Evolutionary conservation across 2,329 filamentous ascomycete genomes (phyloP), one percentile per base, ranked within the genome.

Genomic region (Coniosporium tulheliwenetii): DNA sequence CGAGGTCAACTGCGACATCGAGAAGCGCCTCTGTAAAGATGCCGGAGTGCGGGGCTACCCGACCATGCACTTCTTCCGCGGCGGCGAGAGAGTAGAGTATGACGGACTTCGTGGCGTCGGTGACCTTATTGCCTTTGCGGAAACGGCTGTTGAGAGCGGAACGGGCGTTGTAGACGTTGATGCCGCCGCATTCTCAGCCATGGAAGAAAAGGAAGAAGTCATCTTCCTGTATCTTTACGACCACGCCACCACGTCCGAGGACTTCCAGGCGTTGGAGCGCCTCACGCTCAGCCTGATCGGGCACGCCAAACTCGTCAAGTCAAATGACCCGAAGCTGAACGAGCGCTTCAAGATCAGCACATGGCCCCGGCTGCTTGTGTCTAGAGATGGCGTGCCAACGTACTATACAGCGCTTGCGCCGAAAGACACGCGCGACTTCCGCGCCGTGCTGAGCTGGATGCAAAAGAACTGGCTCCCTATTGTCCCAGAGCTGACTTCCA

Each of bases 171-270:
- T 75, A 43, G 81, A 96, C 51, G 82, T 98, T 9, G 77, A 87
- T 53, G 78, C 79, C 8, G 73, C 70, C 16, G 68, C 73, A 3
- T 86, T 98, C 54, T 79, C 82, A 57, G 78, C 79, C 45, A 67
- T 98, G 52, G 89, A 98, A 60, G 74, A 91, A 66, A 89, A 82
- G 47, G 85, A 96, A 52, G 87, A 96, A 45, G 91, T 98, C 45
- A 81, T 96, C 41, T 98, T 98, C 60, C 66, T 94, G 49, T 98
- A 96, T 66, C 93, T 96, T 61, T 98, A 95, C 61, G 91, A 98
- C 56, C 79, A 93, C 50, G 91, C 91, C 10, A 95, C 89, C 2
- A 93, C 86, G 0, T 79, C 71, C 36, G 91, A 98, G 62, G 91
- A 98, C 56, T 94, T 98, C 54, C 70, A 73, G 50, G 87, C 89